These are phyloP conservation scores for Trichosanthes cucumerina DNA, from an alignment of 306 rosid genomes.

Conservation along the genomic window DNA sequence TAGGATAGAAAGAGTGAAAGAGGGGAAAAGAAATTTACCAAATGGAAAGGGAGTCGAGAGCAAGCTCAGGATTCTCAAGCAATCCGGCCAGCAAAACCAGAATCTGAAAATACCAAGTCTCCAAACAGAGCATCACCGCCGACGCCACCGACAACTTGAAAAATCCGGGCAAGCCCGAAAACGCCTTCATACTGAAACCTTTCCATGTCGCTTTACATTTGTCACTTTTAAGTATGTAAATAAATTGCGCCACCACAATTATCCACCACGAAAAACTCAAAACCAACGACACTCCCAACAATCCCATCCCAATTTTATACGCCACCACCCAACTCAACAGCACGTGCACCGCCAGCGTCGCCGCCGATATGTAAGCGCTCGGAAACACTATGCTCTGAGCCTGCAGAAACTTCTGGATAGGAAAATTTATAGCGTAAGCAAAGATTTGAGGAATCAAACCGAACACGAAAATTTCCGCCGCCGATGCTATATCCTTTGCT, in stretches of 20 bases:
- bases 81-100: slow-evolving; percentile 55
- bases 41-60: slow-evolving; percentile 47
- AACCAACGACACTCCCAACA: slow-evolving; percentile 43
- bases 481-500: slow-evolving; percentile 23
- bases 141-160: slow-evolving; percentile 45
- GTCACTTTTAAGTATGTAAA: slow-evolving; percentile 18
- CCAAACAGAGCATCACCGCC: slow-evolving; percentile 77
- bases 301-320: slow-evolving; percentile 35
- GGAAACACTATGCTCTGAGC: slow-evolving; percentile 64
- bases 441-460: slow-evolving; percentile 71
- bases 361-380: slow-evolving; percentile 43
- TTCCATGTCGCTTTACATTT: slow-evolving; percentile 42
- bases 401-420: slow-evolving; percentile 69
- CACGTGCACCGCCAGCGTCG: slow-evolving; percentile 33
- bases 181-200: slow-evolving; percentile 39
- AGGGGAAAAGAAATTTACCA: slow-evolving; percentile 31
- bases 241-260: slow-evolving; percentile 44
- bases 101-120: slow-evolving; percentile 61
- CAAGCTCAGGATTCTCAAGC: slow-evolving; percentile 47
- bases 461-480: slow-evolving; percentile 44
- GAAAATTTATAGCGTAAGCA: slow-evolving; percentile 67
- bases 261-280: slow-evolving; percentile 79
- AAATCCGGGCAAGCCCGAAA: slow-evolving; percentile 37
- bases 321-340: slow-evolving; percentile 43
- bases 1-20: background rate